Base-by-base conservation (phyloP, 345 rosid genomes). In the Microcos paniculata region DNA sequence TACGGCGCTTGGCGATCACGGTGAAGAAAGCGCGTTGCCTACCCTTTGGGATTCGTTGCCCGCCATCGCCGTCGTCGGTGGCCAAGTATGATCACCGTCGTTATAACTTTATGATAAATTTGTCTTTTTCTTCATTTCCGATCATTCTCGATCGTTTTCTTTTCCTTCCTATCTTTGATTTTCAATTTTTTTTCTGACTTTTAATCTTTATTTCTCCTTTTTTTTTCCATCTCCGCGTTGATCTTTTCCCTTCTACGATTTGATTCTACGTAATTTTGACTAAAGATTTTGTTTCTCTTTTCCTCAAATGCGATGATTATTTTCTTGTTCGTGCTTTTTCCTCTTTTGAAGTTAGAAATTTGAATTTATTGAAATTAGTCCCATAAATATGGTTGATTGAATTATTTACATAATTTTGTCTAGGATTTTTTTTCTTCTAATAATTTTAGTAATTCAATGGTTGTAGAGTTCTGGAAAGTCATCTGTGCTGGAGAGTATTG, bases 1-100 rank as follows among this genome's bases (percentile, higher is more conserved):
- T 76, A 93, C 97, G 59, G 94, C 96, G 49, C 89, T 95, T 46
- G 97, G 99, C 66, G 98, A 95, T 86, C 94, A 95, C 68, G 99
- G 99, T 30, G 98, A 95, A 16, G 98, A 94, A 76, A 95, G 93
- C 88, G 84, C 99, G 9, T 82, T 95, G 76, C 99, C 98, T 16
- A 95, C 99, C 76, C 94, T 95, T 7, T 95, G 96, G 99, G 98
- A 95, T 79, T 83, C 99, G 43, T 87, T 95, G 75, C 99, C 98
- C 9, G 79, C 99, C 79, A 95, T 95, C 53, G 98, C 98, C 84
- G 97, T 93, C 86, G 97, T 93, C 35, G 98, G 98, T 42, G 98
- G 97, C 82, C 99, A 95, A 94, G 99, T 93, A 49, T 12, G 66
- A 1, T 70, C 49, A 23, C 19, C 14, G 21, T 10, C 16, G 42